These are phyloP conservation scores for Teunomyces cretensis DNA, from an alignment of 805 yeast genomes.

Conservation along the genomic window DNA sequence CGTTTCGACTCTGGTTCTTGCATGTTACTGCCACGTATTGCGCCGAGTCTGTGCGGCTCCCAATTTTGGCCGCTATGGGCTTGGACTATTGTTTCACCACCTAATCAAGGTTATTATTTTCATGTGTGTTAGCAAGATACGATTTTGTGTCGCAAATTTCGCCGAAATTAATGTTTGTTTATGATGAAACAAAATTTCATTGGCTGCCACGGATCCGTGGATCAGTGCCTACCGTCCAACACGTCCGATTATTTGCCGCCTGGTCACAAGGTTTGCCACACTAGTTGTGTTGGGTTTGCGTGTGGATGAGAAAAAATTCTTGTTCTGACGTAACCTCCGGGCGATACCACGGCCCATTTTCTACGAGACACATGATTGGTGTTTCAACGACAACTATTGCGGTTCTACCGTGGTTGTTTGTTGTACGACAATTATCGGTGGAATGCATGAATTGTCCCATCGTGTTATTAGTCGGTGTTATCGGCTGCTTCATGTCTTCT, in stretches of 20 bases:
- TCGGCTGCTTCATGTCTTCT: no score
- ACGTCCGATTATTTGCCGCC: neutral
- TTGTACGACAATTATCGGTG: no score
- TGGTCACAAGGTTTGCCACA: neutral
- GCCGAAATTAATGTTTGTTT: slow-evolving; percentile 7
- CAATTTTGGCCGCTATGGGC: neutral
- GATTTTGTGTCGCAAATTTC: slow-evolving; percentile 7
- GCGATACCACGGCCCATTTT: no score
- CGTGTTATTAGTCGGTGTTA: no score
- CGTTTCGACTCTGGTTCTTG: no score
- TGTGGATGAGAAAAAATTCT: no score
- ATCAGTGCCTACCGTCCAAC: neutral
- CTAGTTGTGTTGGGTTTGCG: neutral
- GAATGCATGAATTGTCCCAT: no score
- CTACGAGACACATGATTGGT: no score
- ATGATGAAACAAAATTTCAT: neutral
- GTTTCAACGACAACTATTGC: no score
- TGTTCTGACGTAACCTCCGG: no score
- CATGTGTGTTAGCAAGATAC: neutral
- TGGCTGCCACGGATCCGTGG: neutral
- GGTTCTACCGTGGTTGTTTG: no score
- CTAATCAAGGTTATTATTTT: neutral
- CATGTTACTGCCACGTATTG: neutral
- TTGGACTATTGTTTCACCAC: neutral
- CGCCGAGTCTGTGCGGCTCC: neutral